Conservation (phyloP, 2,329 filamentous ascomycete species). For the Colletotrichum sp. region DNA sequence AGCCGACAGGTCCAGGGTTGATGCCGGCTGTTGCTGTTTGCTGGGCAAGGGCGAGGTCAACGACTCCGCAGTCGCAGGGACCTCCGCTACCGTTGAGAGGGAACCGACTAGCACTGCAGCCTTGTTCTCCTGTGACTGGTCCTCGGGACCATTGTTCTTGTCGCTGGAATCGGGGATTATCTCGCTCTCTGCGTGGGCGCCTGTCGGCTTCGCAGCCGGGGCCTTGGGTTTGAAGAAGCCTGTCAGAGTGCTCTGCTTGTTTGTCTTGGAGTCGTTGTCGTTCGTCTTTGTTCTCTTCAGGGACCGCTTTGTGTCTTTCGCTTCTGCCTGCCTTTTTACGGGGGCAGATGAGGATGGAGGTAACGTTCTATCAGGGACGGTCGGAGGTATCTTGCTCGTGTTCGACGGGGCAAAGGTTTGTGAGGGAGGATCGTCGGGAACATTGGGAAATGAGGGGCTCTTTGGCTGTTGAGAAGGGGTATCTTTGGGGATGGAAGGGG, state of each 20-base stretch:
- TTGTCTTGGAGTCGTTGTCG: constrained; percentile 28
- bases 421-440: not conserved
- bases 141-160: not conserved
- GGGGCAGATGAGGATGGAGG: constrained; percentile 6
- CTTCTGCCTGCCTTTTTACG: constrained; percentile 22
- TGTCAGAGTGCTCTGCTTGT: constrained; percentile 65
- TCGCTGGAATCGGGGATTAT: not conserved
- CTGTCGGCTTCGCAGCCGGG: not conserved
- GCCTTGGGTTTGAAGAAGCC: constrained; percentile 78
- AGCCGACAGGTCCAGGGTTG: not conserved
- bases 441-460: not conserved
- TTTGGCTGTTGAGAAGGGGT: not conserved
- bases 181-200: not conserved
- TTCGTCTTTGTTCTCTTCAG: constrained; percentile 40
- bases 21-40: not conserved
- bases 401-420: not conserved
- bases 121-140: not conserved
- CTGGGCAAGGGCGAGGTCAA: not conserved
- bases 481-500: not conserved
- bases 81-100: not conserved
- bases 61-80: not conserved
- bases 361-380: not conserved
- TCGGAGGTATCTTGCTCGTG: not conserved
- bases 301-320: constrained; percentile 28
- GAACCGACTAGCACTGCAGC: not conserved